These are phyloP conservation scores for Gossypium raimondii DNA, from an alignment of 345 rosid genomes.

Conservation along the genomic window DNA sequence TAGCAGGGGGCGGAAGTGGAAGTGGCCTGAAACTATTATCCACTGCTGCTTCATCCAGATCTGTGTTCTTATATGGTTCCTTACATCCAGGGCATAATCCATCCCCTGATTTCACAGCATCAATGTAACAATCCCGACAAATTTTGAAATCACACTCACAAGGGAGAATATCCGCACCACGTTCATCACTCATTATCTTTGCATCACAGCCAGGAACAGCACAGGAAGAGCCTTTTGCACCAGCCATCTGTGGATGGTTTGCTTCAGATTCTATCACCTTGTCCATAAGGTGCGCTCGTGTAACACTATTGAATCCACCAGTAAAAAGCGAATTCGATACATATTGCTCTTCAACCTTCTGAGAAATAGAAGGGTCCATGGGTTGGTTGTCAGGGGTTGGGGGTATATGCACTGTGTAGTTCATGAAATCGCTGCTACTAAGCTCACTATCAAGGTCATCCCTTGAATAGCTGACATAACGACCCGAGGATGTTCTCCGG, in stretches of 20 bases:
- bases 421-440: slow-evolving; percentile 62
- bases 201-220: slow-evolving; percentile 91
- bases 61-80: slow-evolving; percentile 76
- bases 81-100: slow-evolving; percentile 93
- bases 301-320: slow-evolving; percentile 83
- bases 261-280: slow-evolving; percentile 92
- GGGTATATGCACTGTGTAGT: slow-evolving; percentile 87
- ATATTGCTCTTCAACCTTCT: slow-evolving; percentile 95
- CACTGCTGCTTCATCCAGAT: slow-evolving; percentile 54
- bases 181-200: slow-evolving; percentile 88
- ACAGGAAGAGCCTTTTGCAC: slow-evolving; percentile 87
- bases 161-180: slow-evolving; percentile 87
- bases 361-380: slow-evolving; percentile 86
- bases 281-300: slow-evolving; percentile 93
- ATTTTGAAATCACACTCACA: slow-evolving; percentile 96
- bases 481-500: slow-evolving; percentile 78
- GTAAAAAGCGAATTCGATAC: slow-evolving; percentile 93
- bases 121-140: slow-evolving; percentile 87
- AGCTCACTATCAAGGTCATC: slow-evolving; percentile 95
- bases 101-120: slow-evolving; percentile 81
- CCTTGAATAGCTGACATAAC: slow-evolving; percentile 82
- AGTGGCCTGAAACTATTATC: slow-evolving; percentile 54
- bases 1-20: slow-evolving; percentile 55
- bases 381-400: slow-evolving; percentile 97
- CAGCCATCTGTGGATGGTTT: slow-evolving; percentile 97